A percentile compares a stretch with the other conserved stretches of the same genome.
These are phyloP conservation scores for Colletotrichum echinochloae DNA, from an alignment of 2,329 filamentous ascomycete genomes.

Conservation along the genomic window DNA sequence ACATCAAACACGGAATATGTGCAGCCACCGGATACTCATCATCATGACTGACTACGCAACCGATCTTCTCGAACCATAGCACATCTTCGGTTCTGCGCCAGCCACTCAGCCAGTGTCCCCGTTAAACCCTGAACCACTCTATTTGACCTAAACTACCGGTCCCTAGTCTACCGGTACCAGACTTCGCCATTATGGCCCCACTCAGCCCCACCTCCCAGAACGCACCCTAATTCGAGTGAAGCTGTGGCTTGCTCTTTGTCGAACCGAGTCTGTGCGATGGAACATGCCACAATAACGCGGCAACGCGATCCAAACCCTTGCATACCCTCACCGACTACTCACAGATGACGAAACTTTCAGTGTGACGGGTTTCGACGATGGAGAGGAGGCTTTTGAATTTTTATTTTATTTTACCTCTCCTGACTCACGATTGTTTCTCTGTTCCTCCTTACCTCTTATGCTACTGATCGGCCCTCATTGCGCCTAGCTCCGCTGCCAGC, in stretches of 20 bases:
- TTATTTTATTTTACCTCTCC: background rate
- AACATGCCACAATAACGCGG: conserved; percentile 34
- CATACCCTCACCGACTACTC: conserved; percentile 35
- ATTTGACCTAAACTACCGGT: background rate
- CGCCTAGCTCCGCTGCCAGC: background rate
- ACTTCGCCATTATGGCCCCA: conserved; percentile 25
- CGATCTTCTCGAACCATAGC: conserved; percentile 10
- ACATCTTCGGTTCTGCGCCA: conserved; percentile 25
- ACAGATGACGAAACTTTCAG: conserved; percentile 23
- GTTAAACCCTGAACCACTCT: conserved; percentile 25
- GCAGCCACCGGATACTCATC: conserved; percentile 1
- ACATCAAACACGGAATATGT: background rate
- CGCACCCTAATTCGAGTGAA: conserved; percentile 31
- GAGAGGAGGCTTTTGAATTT: background rate
- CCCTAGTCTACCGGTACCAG: background rate
- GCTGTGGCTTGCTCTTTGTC: conserved; percentile 32
- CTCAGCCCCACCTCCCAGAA: conserved; percentile 19
- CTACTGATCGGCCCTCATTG: background rate
- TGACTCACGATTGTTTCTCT: background rate
- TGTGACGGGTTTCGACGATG: conserved; percentile 20
- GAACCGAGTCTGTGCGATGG: conserved; percentile 34
- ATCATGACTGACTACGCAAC: conserved; percentile 6
- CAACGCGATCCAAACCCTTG: conserved; percentile 34
- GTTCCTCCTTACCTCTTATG: background rate
- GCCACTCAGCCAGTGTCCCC: conserved; percentile 23